Percentiles rank a stretch among this genome's conserved stretches.
Evolutionary conservation across 1,139 yeast species (phyloP).

Genomic region (Diutina ranongensis): DNA sequence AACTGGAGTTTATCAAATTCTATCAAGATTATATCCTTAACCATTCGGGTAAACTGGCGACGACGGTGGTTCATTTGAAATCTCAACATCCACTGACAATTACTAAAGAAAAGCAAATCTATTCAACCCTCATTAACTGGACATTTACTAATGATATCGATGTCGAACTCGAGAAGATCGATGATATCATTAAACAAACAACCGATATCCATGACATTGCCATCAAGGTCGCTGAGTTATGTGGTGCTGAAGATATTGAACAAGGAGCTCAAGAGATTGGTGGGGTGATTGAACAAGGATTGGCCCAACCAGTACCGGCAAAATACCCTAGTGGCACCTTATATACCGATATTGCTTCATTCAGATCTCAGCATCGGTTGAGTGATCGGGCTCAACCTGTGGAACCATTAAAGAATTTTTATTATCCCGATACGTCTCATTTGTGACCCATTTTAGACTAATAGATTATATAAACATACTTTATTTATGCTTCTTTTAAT

Average conservation of each 20-base stretch:
- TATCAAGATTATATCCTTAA: constrained; percentile 32
- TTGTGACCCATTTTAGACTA: background rate
- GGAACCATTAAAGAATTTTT: constrained; percentile 20
- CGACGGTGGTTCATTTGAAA: constrained; percentile 55
- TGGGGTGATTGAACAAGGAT: background rate
- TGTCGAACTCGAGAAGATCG: constrained; percentile 17
- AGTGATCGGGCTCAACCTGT: constrained; percentile 26
- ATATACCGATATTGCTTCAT: constrained; percentile 14
- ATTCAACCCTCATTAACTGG: constrained; percentile 19
- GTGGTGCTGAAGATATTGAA: constrained; percentile 7
- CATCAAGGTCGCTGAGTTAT: constrained; percentile 10
- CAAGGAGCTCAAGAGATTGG: constrained; percentile 9
- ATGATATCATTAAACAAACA: constrained; percentile 10
- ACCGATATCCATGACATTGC: constrained; percentile 5
- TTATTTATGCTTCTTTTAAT: background rate
- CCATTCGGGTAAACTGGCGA: constrained; percentile 22
- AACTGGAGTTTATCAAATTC: constrained; percentile 45
- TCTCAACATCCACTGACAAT: constrained; percentile 36
- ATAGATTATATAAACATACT: background rate
- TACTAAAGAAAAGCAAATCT: constrained; percentile 15
- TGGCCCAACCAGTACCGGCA: constrained; percentile 13
- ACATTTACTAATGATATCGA: constrained; percentile 14
- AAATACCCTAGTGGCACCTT: constrained; percentile 19
- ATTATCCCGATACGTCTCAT: constrained; percentile 10
- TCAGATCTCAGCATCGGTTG: constrained; percentile 14